Percentiles rank a stretch among this genome's conserved stretches.
phyloP scores from a whole-genome alignment of 495 filamentous ascomycete species.

The Tuber brumale region DNA sequence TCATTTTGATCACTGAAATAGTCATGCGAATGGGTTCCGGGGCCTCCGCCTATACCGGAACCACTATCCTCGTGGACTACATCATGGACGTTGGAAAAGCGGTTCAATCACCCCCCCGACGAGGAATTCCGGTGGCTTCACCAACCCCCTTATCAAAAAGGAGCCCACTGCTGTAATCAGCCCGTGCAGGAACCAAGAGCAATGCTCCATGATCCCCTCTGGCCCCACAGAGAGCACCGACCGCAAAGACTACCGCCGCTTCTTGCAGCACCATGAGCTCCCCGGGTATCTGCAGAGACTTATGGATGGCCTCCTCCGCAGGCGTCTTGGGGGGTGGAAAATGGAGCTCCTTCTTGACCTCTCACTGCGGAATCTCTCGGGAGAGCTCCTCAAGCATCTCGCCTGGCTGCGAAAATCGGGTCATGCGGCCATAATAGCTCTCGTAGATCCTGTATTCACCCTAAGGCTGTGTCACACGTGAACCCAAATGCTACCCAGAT shows the following conservation, averaged over 20 bases:
- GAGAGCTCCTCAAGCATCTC: slow-evolving; percentile 52
- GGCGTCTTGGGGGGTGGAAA: no score
- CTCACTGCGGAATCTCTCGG: no score
- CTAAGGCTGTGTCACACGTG: slow-evolving; percentile 6
- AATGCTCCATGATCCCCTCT: slow-evolving; percentile 77
- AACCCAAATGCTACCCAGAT: no score
- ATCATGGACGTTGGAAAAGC: slow-evolving; percentile 58
- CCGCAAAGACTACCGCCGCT: slow-evolving; percentile 82
- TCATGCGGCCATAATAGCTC: slow-evolving; percentile 68
- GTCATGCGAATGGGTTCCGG: slow-evolving; percentile 84
- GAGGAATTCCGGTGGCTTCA: slow-evolving; percentile 44
- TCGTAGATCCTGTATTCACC: slow-evolving; percentile 70
- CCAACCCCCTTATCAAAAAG: slow-evolving; percentile 47
- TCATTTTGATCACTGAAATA: slow-evolving; percentile 82
- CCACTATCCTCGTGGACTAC: slow-evolving; percentile 66
- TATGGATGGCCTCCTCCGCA: no score
- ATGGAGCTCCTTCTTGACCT: no score
- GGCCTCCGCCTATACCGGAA: slow-evolving; percentile 71
- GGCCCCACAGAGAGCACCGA: slow-evolving; percentile 60
- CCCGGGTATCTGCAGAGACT: slow-evolving; percentile 64
- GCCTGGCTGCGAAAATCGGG: slow-evolving; percentile 51
- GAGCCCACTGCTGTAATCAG: slow-evolving; percentile 86
- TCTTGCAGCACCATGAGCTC: slow-evolving; percentile 75
- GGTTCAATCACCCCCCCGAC: slow-evolving; percentile 32
- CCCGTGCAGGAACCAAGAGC: slow-evolving; percentile 81